Base-by-base conservation (phyloP, 2,329 filamentous ascomycete genomes). In the Karstenula rhodostoma region DNA sequence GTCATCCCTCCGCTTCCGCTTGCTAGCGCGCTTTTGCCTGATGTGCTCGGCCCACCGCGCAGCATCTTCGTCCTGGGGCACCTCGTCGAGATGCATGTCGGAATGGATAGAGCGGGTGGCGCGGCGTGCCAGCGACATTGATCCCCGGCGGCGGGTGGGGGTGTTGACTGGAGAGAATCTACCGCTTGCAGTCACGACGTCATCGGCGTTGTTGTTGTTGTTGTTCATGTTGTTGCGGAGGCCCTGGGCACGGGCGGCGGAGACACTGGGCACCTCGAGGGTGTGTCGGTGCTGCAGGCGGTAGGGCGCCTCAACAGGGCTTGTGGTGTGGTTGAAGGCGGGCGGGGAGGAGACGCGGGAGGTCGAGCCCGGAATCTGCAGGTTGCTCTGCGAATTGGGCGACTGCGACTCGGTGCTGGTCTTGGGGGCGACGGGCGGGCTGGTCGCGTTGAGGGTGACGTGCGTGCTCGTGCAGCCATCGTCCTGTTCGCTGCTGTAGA, bases 41-140 rank as follows among this genome's bases (percentile, higher is more conserved):
- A 97, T 94, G 40, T 92, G 91, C 78, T 99, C 95, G 32, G 95
- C 91, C 92, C 93, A 98, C 58, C 93, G 87, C 59, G 91, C 85
- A 40, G 94, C 93, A 73, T 98, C 94, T 70, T 97, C 94, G 73
- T 98, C 94, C 19, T 90, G 91, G 2, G 89, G 84, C 22, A 94
- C 82, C 69, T 97, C 94, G 67, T 98, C 94, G 37, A 92, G 85
- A 51, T 91, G 90, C 70, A 89, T 82, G 70, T 98, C 94, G 1
- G 93, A 95, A 71, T 94, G 89, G 73, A 96, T 87, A 7, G 93
- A 96, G 63, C 93, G 87, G 25, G 94, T 97, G 62, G 90, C 89
- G 63, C 93, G 87, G 72, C 94, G 87, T 56, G 86, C 92, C 56
- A 98, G 81, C 66, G 87, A 94, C 63, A 97, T 83, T n/a, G 95